phyloP scores from a whole-genome alignment of 1,139 yeast species.

The Zygoascus sp. region DNA sequence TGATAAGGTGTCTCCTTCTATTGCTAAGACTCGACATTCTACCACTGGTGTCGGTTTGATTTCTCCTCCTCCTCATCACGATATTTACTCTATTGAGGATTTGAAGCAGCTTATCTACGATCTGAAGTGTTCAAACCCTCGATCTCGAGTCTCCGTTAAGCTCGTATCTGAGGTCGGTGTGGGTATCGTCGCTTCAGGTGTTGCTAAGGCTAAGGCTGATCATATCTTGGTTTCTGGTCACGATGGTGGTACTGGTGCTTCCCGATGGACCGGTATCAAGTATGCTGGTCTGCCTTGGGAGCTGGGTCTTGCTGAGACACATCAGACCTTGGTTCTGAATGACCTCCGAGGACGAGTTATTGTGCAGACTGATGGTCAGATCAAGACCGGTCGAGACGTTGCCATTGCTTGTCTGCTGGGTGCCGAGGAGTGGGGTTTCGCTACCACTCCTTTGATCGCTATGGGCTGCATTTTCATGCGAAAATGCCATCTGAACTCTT shows the following conservation, averaged over 20 bases:
- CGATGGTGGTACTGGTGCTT: slow-evolving; percentile 99
- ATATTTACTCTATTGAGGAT: slow-evolving; percentile 96
- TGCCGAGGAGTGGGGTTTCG: slow-evolving; percentile 98
- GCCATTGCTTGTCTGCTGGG: slow-evolving; percentile 95
- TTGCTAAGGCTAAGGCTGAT: slow-evolving; percentile 97
- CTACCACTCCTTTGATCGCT: slow-evolving; percentile 94
- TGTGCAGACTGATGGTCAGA: slow-evolving; percentile 96
- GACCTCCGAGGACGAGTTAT: slow-evolving; percentile 93
- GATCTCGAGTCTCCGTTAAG: slow-evolving; percentile 95
- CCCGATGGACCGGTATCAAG: slow-evolving; percentile 94
- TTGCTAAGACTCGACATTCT: slow-evolving; percentile 95
- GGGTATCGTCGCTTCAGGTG: slow-evolving; percentile 98
- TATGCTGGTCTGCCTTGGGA: slow-evolving; percentile 99
- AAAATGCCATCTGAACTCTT: slow-evolving; percentile 86
- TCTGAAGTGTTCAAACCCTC: slow-evolving; percentile 92
- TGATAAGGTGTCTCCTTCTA: slow-evolving; percentile 78
- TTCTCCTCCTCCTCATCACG: slow-evolving; percentile 98
- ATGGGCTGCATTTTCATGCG: slow-evolving; percentile 97
- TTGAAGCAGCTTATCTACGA: slow-evolving; percentile 95
- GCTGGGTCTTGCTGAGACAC: slow-evolving; percentile 95
- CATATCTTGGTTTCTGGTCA: slow-evolving; percentile 94
- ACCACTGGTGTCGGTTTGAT: slow-evolving; percentile 96
- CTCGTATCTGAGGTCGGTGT: slow-evolving; percentile 98
- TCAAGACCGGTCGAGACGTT: slow-evolving; percentile 92
- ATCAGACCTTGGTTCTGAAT: slow-evolving; percentile 91